Evolutionary conservation across 306 rosid genomes (phyloP).

Genomic region (Morella rubra): DNA sequence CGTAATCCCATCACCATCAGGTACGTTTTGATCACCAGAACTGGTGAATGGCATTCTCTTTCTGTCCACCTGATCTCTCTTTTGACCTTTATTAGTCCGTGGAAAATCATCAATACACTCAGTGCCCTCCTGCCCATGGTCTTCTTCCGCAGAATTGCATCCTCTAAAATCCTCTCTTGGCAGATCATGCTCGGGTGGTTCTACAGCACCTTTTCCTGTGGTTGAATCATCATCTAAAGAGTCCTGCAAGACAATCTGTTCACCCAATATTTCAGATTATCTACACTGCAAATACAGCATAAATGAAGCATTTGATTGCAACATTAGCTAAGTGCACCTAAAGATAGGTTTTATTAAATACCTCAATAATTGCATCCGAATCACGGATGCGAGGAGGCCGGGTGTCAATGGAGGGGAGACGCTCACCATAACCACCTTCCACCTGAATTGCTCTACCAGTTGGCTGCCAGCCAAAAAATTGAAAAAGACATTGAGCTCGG

Average conservation of each 20-base stretch:
- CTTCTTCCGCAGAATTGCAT: slow-evolving; percentile 53
- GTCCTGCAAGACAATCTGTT: slow-evolving; percentile 93
- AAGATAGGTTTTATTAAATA: slow-evolving; percentile 37
- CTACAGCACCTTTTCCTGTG: slow-evolving; percentile 54
- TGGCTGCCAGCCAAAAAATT: slow-evolving; percentile 58
- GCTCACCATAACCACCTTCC: slow-evolving; percentile 95
- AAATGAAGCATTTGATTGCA: slow-evolving; percentile 17
- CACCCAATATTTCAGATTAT: slow-evolving; percentile 36
- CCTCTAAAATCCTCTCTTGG: slow-evolving; percentile 52
- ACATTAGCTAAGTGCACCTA: slow-evolving; percentile 6
- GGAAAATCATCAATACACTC: slow-evolving; percentile 50
- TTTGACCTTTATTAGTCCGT: slow-evolving; percentile 40
- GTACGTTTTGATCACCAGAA: slow-evolving; percentile 39
- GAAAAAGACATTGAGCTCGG: slow-evolving; percentile 24
- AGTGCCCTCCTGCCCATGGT: slow-evolving; percentile 38
- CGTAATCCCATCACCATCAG: slow-evolving; percentile 43
- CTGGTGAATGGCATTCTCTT: slow-evolving; percentile 44
- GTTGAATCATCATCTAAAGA: slow-evolving; percentile 75
- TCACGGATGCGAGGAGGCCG: slow-evolving; percentile 94
- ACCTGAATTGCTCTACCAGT: slow-evolving; percentile 99
- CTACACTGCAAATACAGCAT: slow-evolving; percentile 5
- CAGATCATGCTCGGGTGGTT: slow-evolving; percentile 53
- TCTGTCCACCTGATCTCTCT: slow-evolving; percentile 55
- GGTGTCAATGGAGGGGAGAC: slow-evolving; percentile 94
- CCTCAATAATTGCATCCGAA: slow-evolving; percentile 98